These are phyloP conservation scores for Persicaria maculosa DNA, from an alignment of 148 eudicot species.

Conservation along the genomic window DNA sequence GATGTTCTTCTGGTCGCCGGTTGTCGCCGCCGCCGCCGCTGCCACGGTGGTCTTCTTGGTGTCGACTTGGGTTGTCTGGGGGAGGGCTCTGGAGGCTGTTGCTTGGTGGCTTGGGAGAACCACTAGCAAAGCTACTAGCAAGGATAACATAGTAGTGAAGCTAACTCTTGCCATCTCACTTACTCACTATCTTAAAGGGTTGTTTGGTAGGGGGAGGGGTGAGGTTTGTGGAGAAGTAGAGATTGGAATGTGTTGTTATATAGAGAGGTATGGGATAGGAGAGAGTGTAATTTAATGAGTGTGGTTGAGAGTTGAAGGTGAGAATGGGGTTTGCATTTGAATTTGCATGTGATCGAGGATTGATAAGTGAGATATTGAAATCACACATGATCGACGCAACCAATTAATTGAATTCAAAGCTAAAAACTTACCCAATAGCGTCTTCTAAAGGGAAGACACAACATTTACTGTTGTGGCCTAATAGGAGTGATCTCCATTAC, in stretches of 20 bases:
- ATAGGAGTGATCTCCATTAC: too few relatives aligned
- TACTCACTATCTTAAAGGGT: not conserved
- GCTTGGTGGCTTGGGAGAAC: not conserved
- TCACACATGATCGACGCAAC: not conserved
- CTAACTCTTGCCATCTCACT: not conserved
- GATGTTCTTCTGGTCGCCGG: constrained; percentile 29
- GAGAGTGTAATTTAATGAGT: constrained; percentile 1
- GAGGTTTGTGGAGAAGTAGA: not conserved
- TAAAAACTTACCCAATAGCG: constrained; percentile 3
- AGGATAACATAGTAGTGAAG: not conserved
- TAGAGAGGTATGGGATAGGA: not conserved
- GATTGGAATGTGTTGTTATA: not conserved
- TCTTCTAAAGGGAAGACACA: not conserved
- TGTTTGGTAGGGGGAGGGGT: not conserved
- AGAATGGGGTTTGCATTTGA: not conserved
- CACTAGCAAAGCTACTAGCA: constrained; percentile 4
- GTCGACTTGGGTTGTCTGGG: not conserved
- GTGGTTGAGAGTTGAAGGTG: constrained; percentile 5
- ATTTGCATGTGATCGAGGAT: not conserved
- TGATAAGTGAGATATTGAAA: not conserved
- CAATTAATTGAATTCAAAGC: not conserved
- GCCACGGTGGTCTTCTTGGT: constrained; percentile 4
- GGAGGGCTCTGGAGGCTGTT: not conserved
- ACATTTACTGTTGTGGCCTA: not conserved
- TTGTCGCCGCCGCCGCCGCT: not conserved